phyloP scores from a whole-genome alignment of 2,329 filamentous ascomycete species.

The Fusarium sp. region DNA sequence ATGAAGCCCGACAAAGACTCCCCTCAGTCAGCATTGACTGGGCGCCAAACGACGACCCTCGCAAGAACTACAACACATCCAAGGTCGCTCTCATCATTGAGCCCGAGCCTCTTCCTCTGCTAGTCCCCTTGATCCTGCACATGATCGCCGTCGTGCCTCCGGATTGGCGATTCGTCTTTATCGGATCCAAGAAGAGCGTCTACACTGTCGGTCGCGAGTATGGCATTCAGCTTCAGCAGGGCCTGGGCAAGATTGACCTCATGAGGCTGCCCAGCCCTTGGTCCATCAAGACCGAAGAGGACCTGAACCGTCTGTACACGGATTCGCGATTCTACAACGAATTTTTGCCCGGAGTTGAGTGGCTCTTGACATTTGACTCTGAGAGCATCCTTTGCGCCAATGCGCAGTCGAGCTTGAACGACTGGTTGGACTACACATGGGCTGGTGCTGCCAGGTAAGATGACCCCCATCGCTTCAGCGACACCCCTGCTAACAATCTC shows the following conservation, averaged over 20 bases:
- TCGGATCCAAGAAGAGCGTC: conserved; percentile 2
- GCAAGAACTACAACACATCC: conserved; percentile 5
- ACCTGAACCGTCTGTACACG: background rate
- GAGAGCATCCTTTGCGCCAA: conserved; percentile 3
- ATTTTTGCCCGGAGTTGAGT: conserved; percentile 1
- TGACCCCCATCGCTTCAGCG: background rate
- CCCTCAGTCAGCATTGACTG: background rate
- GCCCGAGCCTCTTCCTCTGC: background rate
- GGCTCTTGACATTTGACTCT: background rate
- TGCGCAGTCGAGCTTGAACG: background rate
- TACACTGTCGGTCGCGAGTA: background rate
- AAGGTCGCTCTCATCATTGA: conserved; percentile 4
- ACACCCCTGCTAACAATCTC: background rate
- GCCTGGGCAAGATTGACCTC: background rate
- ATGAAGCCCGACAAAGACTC: background rate
- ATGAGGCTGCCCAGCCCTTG: conserved; percentile 1
- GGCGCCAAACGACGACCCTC: background rate
- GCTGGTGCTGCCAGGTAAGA: conserved; percentile 3
- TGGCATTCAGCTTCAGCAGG: background rate
- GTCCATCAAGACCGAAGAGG: background rate
- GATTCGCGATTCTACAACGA: conserved; percentile 2
- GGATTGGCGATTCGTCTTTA: conserved; percentile 3
- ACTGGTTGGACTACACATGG: conserved; percentile 1
- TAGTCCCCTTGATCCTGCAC: conserved; percentile 1
- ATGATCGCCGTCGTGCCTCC: background rate